A percentile compares a stretch with the other conserved stretches of the same genome.
phyloP scores from a whole-genome alignment of 2,329 filamentous ascomycete genomes.

The Albophoma yamanashiensis region DNA sequence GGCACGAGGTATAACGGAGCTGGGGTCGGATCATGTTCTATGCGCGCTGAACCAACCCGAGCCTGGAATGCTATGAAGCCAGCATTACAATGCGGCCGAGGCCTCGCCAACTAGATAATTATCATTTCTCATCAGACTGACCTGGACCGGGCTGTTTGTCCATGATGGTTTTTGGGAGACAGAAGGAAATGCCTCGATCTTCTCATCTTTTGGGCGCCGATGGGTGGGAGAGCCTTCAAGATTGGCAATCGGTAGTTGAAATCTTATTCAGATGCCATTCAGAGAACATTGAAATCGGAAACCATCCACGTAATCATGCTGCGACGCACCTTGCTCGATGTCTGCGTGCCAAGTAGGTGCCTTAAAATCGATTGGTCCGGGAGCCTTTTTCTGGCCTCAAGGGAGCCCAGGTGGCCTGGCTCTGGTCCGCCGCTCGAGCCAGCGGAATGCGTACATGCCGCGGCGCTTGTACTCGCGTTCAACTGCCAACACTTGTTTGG shows the following conservation, averaged over 20 bases:
- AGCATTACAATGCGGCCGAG: neutral
- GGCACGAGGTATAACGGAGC: neutral
- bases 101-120: neutral
- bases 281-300: neutral
- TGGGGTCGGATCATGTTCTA: neutral
- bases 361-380: neutral
- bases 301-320: neutral
- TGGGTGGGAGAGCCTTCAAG: neutral
- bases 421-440: too few species aligned
- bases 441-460: neutral
- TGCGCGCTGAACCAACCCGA: neutral
- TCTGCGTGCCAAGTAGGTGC: neutral
- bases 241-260: too few species aligned
- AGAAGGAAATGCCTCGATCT: neutral
- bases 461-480: too few species aligned
- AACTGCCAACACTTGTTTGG: neutral
- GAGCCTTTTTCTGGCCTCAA: neutral
- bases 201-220: neutral
- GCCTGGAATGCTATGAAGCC: neutral
- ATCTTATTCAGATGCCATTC: neutral
- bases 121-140: too few species aligned
- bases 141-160: neutral
- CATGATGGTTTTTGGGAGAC: neutral
- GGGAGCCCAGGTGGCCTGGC: neutral
- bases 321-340: neutral